These are phyloP conservation scores for Blastobotrys petasosporus DNA, from an alignment of 1,139 yeast genomes.

Conservation along the genomic window DNA sequence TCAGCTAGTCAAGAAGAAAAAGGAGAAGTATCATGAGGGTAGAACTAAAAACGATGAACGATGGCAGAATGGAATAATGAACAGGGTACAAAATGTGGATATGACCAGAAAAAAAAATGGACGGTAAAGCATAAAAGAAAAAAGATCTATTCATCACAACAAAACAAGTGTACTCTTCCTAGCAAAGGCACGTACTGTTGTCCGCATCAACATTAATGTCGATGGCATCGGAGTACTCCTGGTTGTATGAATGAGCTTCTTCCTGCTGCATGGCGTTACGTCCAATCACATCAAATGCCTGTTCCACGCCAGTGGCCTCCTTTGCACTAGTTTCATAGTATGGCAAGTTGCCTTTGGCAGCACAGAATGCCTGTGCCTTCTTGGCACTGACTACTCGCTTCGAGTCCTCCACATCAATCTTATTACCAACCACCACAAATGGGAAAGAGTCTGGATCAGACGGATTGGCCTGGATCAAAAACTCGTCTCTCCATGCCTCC, in stretches of 20 bases:
- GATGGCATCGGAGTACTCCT: slow-evolving; percentile 93
- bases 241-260: slow-evolving; percentile 80
- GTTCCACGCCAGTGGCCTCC: slow-evolving; percentile 88
- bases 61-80: no score
- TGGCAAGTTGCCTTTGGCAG: slow-evolving; percentile 83
- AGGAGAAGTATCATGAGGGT: no score
- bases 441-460: slow-evolving; percentile 93
- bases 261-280: slow-evolving; percentile 90
- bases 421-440: slow-evolving; percentile 89
- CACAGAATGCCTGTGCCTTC: slow-evolving; percentile 81
- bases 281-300: slow-evolving; percentile 94
- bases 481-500: slow-evolving; percentile 93
- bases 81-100: no score
- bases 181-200: slow-evolving; percentile 72
- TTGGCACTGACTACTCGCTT: slow-evolving; percentile 78
- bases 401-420: slow-evolving; percentile 88
- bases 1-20: no score
- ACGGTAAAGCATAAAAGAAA: background rate
- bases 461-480: slow-evolving; percentile 86
- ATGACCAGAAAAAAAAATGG: no score
- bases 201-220: slow-evolving; percentile 89
- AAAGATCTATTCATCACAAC: background rate
- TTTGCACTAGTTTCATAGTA: slow-evolving; percentile 93
- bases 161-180: slow-evolving; percentile 8
- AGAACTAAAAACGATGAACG: no score